These are phyloP conservation scores for Saccharomycopsis fermentans DNA, from an alignment of 805 yeast genomes.

Conservation along the genomic window DNA sequence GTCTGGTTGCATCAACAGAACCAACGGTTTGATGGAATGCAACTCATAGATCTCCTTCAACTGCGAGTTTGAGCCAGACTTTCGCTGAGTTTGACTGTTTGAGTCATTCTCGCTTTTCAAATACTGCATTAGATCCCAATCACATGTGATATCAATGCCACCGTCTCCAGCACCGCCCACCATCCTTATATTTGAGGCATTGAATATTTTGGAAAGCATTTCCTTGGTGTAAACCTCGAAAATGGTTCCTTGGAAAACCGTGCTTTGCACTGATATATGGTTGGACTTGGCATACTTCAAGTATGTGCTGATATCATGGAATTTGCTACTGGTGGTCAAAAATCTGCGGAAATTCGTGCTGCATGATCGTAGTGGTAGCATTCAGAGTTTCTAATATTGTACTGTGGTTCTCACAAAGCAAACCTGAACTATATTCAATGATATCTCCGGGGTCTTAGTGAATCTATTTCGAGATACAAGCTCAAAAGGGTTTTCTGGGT, in stretches of 20 bases:
- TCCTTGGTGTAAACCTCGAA: constrained; percentile 15
- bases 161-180: constrained; percentile 18
- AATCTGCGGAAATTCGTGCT: background rate
- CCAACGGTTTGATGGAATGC: background rate
- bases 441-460: no score
- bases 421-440: no score
- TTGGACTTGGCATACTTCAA: constrained; percentile 7
- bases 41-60: background rate
- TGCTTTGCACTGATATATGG: constrained; percentile 2
- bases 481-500: no score
- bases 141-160: constrained; percentile 15
- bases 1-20: background rate
- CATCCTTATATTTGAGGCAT: background rate
- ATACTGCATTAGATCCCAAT: constrained; percentile 15
- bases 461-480: no score
- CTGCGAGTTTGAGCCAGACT: background rate
- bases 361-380: background rate
- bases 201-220: constrained; percentile 2
- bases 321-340: background rate
- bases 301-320: constrained; percentile 3
- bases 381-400: no score
- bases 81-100: background rate
- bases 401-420: no score
- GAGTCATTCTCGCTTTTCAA: background rate
- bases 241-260: constrained; percentile 12